Evolutionary conservation across 768 basidiomycete genomes (phyloP).

Genomic region (Pleurotus tuoliensis): DNA sequence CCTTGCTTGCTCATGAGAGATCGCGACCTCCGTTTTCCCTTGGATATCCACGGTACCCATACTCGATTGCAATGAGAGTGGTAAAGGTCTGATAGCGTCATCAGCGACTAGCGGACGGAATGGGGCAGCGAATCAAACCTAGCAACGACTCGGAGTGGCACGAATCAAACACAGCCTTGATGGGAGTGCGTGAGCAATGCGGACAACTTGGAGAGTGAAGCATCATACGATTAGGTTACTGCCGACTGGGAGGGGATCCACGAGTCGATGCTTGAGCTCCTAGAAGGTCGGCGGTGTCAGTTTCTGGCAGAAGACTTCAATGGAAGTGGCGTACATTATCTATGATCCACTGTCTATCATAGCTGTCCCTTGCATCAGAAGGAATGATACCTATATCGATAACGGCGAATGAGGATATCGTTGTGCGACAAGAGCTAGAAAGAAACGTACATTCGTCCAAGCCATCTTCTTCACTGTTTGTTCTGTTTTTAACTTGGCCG

Average conservation of each 20-base stretch:
- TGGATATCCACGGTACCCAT: slow-evolving; percentile 43
- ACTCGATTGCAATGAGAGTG: slow-evolving; percentile 42
- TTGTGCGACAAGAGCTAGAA: background rate
- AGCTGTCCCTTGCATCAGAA: slow-evolving; percentile 23
- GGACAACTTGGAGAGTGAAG: slow-evolving; percentile 1
- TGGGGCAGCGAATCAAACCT: slow-evolving; percentile 17
- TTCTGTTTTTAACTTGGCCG: slow-evolving; percentile 35
- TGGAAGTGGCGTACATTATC: slow-evolving; percentile 29
- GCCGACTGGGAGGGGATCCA: slow-evolving; percentile 32
- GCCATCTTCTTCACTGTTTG: slow-evolving; percentile 46
- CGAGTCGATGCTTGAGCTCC: slow-evolving; percentile 31
- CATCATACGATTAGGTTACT: slow-evolving; percentile 30
- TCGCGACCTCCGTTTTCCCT: slow-evolving; percentile 33
- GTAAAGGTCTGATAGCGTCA: slow-evolving; percentile 30
- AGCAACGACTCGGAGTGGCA: slow-evolving; percentile 40
- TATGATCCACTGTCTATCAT: slow-evolving; percentile 20
- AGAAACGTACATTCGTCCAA: slow-evolving; percentile 44
- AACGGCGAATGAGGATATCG: background rate
- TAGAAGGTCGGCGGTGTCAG: slow-evolving; percentile 7
- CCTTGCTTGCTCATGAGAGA: slow-evolving; percentile 28
- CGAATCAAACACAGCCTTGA: slow-evolving; percentile 31
- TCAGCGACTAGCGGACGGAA: background rate
- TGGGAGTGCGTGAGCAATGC: background rate
- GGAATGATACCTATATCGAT: slow-evolving; percentile 31
- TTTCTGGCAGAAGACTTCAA: background rate